phyloP scores from a whole-genome alignment of 1,139 yeast genomes.

The Tardiomyces depauwii region DNA sequence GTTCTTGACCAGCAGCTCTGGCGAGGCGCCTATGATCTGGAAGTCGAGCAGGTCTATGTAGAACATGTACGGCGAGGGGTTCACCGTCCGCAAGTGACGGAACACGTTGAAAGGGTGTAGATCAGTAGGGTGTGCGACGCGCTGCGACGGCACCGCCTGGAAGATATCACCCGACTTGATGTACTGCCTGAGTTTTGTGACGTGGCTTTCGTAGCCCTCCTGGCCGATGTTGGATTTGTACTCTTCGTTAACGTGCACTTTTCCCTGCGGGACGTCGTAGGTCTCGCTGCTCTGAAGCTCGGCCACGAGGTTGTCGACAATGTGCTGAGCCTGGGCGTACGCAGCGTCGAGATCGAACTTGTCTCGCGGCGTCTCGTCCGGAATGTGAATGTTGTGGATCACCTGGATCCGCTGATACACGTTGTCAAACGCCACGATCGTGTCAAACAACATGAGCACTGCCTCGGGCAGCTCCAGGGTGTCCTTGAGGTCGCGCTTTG shows the following conservation, averaged over 20 bases:
- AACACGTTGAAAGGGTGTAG: conserved; percentile 94
- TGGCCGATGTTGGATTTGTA: conserved; percentile 87
- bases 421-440: conserved; percentile 84
- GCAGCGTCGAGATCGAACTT: conserved; percentile 32
- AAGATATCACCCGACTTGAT: conserved; percentile 86
- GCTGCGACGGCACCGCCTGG: conserved; percentile 96
- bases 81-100: conserved; percentile 86
- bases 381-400: conserved; percentile 60
- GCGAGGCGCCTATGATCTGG: conserved; percentile 95
- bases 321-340: conserved; percentile 44
- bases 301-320: conserved; percentile 47
- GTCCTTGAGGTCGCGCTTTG: conserved; percentile 63
- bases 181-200: conserved; percentile 60
- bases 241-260: conserved; percentile 41
- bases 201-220: conserved; percentile 83
- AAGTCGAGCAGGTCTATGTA: conserved; percentile 86
- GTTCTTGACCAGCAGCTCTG: conserved; percentile 79
- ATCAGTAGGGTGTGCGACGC: conserved; percentile 90
- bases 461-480: conserved; percentile 82
- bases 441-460: conserved; percentile 80
- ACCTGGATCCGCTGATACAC: conserved; percentile 89
- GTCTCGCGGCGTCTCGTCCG: conserved; percentile 25
- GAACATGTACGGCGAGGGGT: conserved; percentile 94
- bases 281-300: conserved; percentile 36
- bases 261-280: conserved; percentile 56